Conservation (phyloP, 495 filamentous ascomycete genomes). For the Parathielavia appendiculata region DNA sequence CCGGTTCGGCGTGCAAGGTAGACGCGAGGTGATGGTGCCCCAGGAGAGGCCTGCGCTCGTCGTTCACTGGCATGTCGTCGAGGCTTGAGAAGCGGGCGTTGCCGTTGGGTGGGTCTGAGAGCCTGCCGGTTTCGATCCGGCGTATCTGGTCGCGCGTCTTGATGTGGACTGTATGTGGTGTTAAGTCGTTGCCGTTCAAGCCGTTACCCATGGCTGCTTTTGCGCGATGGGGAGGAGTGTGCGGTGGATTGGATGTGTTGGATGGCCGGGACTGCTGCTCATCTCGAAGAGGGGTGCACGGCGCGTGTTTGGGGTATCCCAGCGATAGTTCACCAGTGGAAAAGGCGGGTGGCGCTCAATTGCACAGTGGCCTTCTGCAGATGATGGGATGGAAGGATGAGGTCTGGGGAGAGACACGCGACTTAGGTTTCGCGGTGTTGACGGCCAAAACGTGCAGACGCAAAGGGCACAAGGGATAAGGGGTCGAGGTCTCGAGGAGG, state of each 20-base stretch:
- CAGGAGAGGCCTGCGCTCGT: constrained; percentile 15
- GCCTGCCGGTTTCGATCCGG: constrained; percentile 14
- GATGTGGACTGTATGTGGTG: constrained; percentile 18
- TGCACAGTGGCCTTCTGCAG: background rate
- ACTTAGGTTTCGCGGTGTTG: background rate
- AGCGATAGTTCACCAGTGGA: background rate
- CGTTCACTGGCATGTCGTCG: constrained; percentile 1
- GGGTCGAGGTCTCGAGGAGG: no score
- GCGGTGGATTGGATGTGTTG: background rate
- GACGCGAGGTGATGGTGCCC: constrained; percentile 5
- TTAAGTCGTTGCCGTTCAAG: constrained; percentile 10
- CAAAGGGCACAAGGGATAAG: no score
- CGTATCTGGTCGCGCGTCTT: constrained; percentile 18
- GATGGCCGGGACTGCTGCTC: constrained; percentile 2
- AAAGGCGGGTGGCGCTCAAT: constrained; percentile 7
- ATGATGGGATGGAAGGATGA: background rate
- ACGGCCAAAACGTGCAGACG: background rate
- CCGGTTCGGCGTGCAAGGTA: constrained; percentile 7
- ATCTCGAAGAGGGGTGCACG: constrained; percentile 2
- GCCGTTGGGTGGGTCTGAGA: constrained; percentile 1
- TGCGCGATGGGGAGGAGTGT: background rate
- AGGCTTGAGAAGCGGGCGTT: constrained; percentile 6
- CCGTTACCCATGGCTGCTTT: constrained; percentile 10
- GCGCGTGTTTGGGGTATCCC: background rate
- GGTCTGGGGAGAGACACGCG: background rate